These are phyloP conservation scores for Nakazawaea ishiwadae DNA, from an alignment of 805 yeast genomes.

Conservation along the genomic window DNA sequence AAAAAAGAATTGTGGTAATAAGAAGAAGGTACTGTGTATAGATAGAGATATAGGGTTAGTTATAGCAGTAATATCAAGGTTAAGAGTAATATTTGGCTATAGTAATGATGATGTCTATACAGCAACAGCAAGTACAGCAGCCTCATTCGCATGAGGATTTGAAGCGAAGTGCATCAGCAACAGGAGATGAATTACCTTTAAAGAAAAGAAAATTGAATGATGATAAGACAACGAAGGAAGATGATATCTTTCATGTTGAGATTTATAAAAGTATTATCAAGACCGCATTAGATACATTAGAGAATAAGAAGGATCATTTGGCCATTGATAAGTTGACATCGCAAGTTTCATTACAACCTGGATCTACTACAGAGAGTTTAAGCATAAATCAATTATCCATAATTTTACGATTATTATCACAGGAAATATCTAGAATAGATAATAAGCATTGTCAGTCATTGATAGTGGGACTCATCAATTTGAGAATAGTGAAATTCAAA, in stretches of 20 bases:
- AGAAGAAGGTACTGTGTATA: background rate
- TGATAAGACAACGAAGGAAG: background rate
- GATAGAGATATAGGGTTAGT: background rate
- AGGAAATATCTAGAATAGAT: constrained; percentile 67
- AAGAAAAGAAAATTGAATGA: constrained; percentile 6
- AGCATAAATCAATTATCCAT: constrained; percentile 46
- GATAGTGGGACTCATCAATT: constrained; percentile 56
- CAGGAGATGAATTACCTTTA: background rate
- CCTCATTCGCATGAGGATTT: background rate
- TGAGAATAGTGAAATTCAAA: constrained; percentile 57
- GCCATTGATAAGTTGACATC: constrained; percentile 57
- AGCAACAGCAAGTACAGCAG: constrained; percentile 8
- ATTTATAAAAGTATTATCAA: constrained; percentile 39
- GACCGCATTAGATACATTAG: constrained; percentile 68
- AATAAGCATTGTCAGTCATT: constrained; percentile 46
- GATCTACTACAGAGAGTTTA: constrained; percentile 50
- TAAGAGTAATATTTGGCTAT: too few species aligned
- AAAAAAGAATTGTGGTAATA: background rate
- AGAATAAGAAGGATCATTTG: constrained; percentile 48
- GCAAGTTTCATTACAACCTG: constrained; percentile 50
- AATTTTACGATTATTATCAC: constrained; percentile 53
- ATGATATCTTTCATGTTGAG: constrained; percentile 18
- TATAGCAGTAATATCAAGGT: background rate
- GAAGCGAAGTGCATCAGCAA: background rate
- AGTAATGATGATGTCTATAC: constrained; percentile 12